phyloP scores from a whole-genome alignment of 2,329 filamentous ascomycete species.

The Fusarium armeniacum region DNA sequence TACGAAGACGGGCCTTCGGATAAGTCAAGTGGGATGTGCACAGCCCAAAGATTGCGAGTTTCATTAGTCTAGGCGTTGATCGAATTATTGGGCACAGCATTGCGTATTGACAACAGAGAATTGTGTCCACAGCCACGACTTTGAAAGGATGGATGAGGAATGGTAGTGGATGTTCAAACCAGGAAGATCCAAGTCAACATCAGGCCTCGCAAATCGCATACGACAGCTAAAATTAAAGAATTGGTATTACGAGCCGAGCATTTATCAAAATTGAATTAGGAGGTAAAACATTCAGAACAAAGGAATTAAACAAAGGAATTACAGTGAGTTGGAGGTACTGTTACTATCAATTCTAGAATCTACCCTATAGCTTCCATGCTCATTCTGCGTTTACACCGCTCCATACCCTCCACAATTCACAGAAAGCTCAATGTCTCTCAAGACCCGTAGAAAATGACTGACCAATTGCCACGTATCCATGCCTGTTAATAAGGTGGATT shows the following conservation, averaged over 20 bases:
- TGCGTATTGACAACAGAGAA: background rate
- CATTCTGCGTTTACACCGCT: background rate
- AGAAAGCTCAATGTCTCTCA: no score
- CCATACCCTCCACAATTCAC: background rate
- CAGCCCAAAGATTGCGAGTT: background rate
- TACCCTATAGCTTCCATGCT: background rate
- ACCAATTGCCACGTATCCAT: background rate
- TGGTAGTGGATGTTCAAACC: background rate
- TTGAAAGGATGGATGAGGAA: no score
- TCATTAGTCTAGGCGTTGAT: background rate
- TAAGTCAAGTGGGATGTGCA: background rate
- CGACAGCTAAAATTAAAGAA: no score
- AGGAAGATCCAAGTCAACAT: no score
- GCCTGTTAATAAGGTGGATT: background rate
- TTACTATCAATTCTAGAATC: background rate
- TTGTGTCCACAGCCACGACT: no score
- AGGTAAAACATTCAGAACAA: background rate
- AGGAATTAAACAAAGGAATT: background rate
- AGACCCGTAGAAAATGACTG: no score
- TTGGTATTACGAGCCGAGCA: rapidly evolving
- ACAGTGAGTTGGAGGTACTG: background rate
- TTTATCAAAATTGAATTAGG: background rate
- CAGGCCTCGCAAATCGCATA: no score
- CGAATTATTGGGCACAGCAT: background rate
- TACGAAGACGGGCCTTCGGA: background rate